Conservation (phyloP, 164 flowering plant species). For the Magnolia changhungtana region DNA sequence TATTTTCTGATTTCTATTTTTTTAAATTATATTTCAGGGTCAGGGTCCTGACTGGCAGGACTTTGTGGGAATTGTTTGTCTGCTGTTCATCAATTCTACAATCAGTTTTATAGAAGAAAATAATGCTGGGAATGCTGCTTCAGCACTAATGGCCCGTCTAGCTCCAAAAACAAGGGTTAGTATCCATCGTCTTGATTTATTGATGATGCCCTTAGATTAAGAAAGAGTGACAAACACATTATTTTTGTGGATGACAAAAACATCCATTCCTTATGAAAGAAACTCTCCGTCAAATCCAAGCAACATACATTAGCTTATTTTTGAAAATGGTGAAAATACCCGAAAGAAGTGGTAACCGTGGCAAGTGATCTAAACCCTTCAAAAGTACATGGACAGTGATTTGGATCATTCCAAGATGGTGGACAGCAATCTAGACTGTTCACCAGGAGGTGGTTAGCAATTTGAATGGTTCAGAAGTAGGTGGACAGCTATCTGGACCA, state of each 20-base stretch:
- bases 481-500: too few species aligned
- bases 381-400: too few species aligned
- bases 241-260: not conserved
- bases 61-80: constrained; percentile 70
- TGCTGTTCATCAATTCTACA: constrained; percentile 70
- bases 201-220: not conserved
- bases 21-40: constrained; percentile 42
- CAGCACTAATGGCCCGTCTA: constrained; percentile 77
- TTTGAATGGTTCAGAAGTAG: too few species aligned
- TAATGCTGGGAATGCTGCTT: constrained; percentile 90
- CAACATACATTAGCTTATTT: too few species aligned
- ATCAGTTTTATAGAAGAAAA: constrained; percentile 90
- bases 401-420: too few species aligned
- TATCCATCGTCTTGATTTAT: not conserved
- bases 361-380: too few species aligned
- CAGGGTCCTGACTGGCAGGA: constrained; percentile 86
- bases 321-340: too few species aligned
- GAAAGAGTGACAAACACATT: not conserved
- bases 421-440: too few species aligned
- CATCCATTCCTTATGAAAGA: not conserved
- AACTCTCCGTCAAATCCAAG: not conserved
- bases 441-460: too few species aligned
- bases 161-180: constrained; percentile 80
- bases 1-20: not conserved
- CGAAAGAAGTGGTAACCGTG: too few species aligned